These are phyloP conservation scores for Fraxinus angustifolia DNA, from an alignment of 305 asterid species.

Conservation along the genomic window DNA sequence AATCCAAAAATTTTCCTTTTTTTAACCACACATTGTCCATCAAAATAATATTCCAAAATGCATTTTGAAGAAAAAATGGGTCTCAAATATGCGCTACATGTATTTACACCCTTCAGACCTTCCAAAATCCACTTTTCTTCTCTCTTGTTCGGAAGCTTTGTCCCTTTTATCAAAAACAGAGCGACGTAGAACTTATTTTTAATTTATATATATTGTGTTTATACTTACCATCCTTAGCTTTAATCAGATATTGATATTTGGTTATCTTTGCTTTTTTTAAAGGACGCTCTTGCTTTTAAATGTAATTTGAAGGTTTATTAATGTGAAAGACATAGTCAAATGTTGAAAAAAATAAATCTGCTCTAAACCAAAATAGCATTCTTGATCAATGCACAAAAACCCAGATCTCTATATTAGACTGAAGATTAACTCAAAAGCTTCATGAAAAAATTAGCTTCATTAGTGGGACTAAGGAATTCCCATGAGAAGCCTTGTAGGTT, in stretches of 20 bases:
- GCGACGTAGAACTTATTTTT: neutral
- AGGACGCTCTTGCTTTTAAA: neutral
- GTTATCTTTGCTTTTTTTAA: neutral
- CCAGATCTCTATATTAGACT: neutral
- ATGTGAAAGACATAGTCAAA: neutral
- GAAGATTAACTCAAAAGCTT: neutral
- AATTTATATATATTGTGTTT: neutral
- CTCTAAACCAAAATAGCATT: neutral
- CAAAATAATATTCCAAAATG: no score
- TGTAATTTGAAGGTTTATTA: neutral
- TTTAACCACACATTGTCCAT: no score
- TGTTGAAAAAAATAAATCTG: neutral
- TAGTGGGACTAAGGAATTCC: neutral
- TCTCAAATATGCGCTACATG: neutral
- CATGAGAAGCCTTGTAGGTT: neutral
- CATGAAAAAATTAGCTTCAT: neutral
- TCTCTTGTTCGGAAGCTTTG: neutral
- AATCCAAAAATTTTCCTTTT: no score
- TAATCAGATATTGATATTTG: neutral
- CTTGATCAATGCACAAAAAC: neutral
- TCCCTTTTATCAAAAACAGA: neutral
- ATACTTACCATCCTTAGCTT: neutral
- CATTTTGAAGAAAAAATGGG: no score
- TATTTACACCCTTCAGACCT: neutral
- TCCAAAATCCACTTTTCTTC: neutral